Evolutionary conservation across 148 eudicot genomes (phyloP).

Genomic region (Silene latifolia): DNA sequence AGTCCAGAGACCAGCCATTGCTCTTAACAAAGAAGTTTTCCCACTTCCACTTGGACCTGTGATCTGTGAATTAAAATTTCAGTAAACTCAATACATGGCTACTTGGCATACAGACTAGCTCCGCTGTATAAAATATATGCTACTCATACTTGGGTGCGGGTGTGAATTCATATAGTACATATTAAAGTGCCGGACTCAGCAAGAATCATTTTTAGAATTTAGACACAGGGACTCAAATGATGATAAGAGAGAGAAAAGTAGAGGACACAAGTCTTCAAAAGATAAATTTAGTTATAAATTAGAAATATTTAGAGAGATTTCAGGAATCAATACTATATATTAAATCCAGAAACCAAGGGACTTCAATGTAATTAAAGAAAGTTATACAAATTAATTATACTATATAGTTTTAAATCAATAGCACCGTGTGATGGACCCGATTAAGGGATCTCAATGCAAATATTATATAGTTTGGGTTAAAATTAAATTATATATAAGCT

Average conservation of each 20-base stretch:
- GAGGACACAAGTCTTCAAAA: background rate
- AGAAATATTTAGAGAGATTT: too few relatives aligned
- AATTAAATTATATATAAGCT: too few relatives aligned
- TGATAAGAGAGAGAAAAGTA: background rate
- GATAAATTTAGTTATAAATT: too few relatives aligned
- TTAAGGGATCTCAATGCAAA: too few relatives aligned
- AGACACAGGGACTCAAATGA: background rate
- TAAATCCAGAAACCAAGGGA: too few relatives aligned
- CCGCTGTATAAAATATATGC: background rate
- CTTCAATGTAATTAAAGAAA: too few relatives aligned
- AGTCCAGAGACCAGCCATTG: constrained; percentile 95
- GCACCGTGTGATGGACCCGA: too few relatives aligned
- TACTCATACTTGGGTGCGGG: background rate
- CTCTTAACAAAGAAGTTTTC: constrained; percentile 90
- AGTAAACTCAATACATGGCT: constrained; percentile 14
- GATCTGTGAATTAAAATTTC: constrained; percentile 45
- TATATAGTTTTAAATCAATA: too few relatives aligned
- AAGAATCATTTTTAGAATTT: background rate
- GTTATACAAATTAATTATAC: too few relatives aligned
- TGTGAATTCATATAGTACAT: background rate
- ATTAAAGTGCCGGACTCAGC: background rate
- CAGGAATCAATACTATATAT: too few relatives aligned
- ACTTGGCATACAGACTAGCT: constrained; percentile 12
- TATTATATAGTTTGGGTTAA: too few relatives aligned
- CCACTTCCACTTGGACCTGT: constrained; percentile 97